A percentile compares a stretch with the other conserved stretches of the same genome.
Evolutionary conservation across 352 stramenopile species (phyloP).

Genomic region (Detonula confervacea): DNA sequence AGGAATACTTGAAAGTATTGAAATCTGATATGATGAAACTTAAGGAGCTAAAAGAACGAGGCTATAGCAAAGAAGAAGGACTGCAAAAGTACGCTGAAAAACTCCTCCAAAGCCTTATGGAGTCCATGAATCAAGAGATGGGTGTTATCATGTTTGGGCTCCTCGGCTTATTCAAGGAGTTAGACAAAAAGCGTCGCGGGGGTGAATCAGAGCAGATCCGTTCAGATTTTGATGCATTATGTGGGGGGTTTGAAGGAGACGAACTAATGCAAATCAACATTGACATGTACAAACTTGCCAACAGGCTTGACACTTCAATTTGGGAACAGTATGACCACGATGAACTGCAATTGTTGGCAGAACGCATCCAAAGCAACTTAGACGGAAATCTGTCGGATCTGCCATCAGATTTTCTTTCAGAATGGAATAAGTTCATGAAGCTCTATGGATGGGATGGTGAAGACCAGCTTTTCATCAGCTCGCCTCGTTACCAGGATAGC

Average conservation of each 20-base stretch:
- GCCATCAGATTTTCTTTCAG: constrained; percentile 28
- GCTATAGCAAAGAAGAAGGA: constrained; percentile 11
- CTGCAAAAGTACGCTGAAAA: constrained; percentile 9
- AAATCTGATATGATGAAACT: constrained; percentile 26
- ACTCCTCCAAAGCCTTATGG: not conserved
- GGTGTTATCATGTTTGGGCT: constrained; percentile 15
- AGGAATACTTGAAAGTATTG: constrained; percentile 16
- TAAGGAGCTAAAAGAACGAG: constrained; percentile 20
- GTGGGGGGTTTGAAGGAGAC: constrained; percentile 35
- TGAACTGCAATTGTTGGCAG: constrained; percentile 10
- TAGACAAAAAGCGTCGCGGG: constrained; percentile 28
- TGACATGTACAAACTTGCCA: constrained; percentile 30
- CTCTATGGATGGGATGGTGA: constrained; percentile 30
- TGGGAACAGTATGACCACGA: constrained; percentile 32
- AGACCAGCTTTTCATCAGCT: constrained; percentile 40
- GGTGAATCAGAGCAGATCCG: constrained; percentile 6
- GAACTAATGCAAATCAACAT: constrained; percentile 41
- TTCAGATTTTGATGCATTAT: constrained; percentile 36
- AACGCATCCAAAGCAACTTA: constrained; percentile 30
- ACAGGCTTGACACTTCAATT: constrained; percentile 14
- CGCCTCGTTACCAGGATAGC: constrained; percentile 29
- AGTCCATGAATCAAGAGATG: constrained; percentile 17
- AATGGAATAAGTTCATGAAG: constrained; percentile 29
- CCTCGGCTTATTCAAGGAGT: constrained; percentile 13
- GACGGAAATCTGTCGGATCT: constrained; percentile 24